phyloP scores from a whole-genome alignment of 441 rosid species.

The Gossypium aridum region DNA sequence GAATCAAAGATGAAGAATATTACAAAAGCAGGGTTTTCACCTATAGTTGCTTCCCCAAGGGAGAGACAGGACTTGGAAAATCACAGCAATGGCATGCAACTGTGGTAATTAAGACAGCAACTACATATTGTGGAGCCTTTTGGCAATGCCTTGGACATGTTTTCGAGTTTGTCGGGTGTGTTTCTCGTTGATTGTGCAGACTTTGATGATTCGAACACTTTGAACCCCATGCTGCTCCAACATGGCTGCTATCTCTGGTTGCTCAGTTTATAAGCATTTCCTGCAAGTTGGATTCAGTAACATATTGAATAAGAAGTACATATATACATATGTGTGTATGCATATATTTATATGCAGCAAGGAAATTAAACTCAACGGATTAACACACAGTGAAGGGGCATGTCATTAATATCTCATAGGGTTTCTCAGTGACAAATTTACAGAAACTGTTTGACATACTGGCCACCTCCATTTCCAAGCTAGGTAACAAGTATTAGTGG shows the following conservation, averaged over 20 bases:
- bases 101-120: conserved; percentile 84
- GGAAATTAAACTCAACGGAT: no score
- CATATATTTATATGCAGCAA: no score
- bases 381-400: no score
- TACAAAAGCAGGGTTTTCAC: conserved; percentile 48
- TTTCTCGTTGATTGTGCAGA: no score
- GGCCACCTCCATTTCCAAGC: conserved; percentile 26
- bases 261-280: conserved; percentile 32
- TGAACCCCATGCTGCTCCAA: conserved; percentile 66
- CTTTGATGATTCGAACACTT: conserved; percentile 48
- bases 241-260: conserved; percentile 39
- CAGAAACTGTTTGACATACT: conserved; percentile 29
- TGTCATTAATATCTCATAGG: not conserved
- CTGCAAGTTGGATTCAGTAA: no score
- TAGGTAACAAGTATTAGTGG: conserved; percentile 4
- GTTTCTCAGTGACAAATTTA: conserved; percentile 30
- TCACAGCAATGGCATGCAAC: conserved; percentile 78
- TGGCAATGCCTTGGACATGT: conserved; percentile 76
- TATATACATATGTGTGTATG: no score
- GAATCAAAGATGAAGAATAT: conserved; percentile 80
- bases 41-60: conserved; percentile 70
- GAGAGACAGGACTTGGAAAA: conserved; percentile 78
- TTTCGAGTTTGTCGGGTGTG: conserved; percentile 35
- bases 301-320: no score
- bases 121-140: conserved; percentile 69